Evolutionary conservation across 2,329 filamentous ascomycete genomes (phyloP), one percentile per base, ranked within the genome.

Genomic region (Penicillium sp.): DNA sequence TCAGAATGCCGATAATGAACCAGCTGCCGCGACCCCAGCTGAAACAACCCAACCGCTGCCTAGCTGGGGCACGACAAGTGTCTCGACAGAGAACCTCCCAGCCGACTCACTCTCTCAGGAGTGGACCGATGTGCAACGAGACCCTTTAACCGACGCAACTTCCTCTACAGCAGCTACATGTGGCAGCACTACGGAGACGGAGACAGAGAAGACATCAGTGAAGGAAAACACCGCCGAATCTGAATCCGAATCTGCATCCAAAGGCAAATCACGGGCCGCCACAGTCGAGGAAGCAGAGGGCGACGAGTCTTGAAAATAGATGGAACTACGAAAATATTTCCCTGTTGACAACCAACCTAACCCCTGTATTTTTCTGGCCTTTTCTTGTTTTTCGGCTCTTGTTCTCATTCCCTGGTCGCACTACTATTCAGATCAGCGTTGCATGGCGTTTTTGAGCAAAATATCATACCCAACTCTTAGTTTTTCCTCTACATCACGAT

Each of bases 251-350:
- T 66, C 67, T 27, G 35, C 35, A 16, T 44, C 50, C 13, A 75
- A 75, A 47, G 73, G 73, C 29, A 76, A 76, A 61, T 57, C 62
- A 11, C 67, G 72, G 25, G 64, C 68, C 35, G 66, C 67, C 25
- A 73, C 72, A 1, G 72, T 75, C n/a, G 73, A 76, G 63, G 73
- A 76, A 47, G 62, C 60, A 14, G 61, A 35, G 9, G 72, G 72
- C 31, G 72, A 75, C 44, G 71, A 70, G 44, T 62, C 54, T 62
- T 54, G 35, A 54, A 54, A 23, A 42, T 42, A 42, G 39, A 42
- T 21, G 37, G 4, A 42, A 23, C n/a, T 39, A 19, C 35, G 16
- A 14, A 23, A 42, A 42, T 23, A 42, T 21, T 23, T 13, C 19
- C 23, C 19, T 42, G 19, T 21, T 42, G 19, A 42, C 39, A n/a